Evolutionary conservation across 2,329 filamentous ascomycete species (phyloP).

Genomic region (Trichoderma sp.): DNA sequence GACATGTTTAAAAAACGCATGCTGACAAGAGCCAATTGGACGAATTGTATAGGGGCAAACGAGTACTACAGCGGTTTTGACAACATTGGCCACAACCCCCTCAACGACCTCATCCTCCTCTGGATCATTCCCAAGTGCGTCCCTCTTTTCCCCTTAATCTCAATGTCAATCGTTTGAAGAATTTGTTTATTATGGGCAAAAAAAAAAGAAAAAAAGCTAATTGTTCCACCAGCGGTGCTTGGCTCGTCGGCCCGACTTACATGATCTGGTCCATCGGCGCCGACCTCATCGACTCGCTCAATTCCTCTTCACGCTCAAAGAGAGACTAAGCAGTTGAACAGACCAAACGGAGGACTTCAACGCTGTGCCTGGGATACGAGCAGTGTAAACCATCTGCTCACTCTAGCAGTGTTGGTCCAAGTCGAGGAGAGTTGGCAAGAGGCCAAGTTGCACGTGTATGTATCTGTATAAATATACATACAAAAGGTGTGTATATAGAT

Average conservation of each 20-base stretch:
- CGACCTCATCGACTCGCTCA: conserved; percentile 54
- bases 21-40: neutral
- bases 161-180: neutral
- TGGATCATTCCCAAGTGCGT: conserved; percentile 65
- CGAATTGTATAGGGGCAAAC: conserved; percentile 51
- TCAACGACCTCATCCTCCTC: conserved; percentile 50
- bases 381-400: neutral
- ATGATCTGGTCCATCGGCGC: conserved; percentile 55
- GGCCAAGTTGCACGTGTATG: neutral
- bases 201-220: neutral
- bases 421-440: neutral
- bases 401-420: neutral
- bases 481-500: neutral
- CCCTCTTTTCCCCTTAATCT: neutral
- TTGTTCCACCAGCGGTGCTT: conserved; percentile 50
- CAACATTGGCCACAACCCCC: conserved; percentile 61
- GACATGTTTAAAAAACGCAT: too few relatives aligned
- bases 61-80: conserved; percentile 60
- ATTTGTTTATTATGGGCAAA: too few relatives aligned
- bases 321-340: conserved; percentile 41
- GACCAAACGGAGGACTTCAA: neutral
- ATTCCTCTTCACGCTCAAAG: conserved; percentile 46
- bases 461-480: conserved; percentile 6
- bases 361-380: neutral
- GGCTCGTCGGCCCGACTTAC: conserved; percentile 58